These are phyloP conservation scores for Penicillium ochrochloron DNA, from an alignment of 495 filamentous ascomycete genomes.

Conservation along the genomic window DNA sequence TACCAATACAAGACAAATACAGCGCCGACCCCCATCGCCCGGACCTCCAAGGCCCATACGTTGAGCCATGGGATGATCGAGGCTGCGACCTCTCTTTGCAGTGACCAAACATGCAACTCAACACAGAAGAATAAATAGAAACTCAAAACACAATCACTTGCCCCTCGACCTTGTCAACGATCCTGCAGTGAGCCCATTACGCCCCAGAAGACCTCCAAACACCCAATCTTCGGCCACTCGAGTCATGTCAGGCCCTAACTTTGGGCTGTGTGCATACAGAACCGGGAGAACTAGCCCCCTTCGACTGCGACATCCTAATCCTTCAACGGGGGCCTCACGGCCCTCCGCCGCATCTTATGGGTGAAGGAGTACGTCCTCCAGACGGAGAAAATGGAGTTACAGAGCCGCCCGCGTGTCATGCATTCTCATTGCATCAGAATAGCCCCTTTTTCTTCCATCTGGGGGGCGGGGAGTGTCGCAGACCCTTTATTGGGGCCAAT, in stretches of 20 bases:
- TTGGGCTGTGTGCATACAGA: not conserved
- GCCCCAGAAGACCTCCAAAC: not conserved
- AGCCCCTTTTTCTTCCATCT: not conserved
- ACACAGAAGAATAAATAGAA: not conserved
- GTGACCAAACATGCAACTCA: not conserved
- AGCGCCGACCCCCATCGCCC: not conserved
- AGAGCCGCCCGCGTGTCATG: not conserved
- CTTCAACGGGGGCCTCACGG: not conserved
- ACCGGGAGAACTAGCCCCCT: not conserved
- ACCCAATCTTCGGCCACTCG: not conserved
- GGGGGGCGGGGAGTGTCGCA: not conserved
- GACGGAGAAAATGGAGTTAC: not conserved
- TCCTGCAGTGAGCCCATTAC: not conserved
- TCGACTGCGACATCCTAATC: not conserved
- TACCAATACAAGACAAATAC: not conserved
- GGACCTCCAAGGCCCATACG: not conserved
- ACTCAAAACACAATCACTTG: not conserved
- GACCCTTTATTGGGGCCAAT: not conserved
- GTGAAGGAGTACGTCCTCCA: not conserved
- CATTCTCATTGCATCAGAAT: not conserved
- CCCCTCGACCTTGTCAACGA: not conserved
- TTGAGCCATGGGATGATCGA: not conserved
- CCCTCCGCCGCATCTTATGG: not conserved
- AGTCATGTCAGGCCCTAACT: not conserved
- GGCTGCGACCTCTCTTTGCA: not conserved